Conservation (phyloP, 495 filamentous ascomycete species). For the Aspergillus hancockii region DNA sequence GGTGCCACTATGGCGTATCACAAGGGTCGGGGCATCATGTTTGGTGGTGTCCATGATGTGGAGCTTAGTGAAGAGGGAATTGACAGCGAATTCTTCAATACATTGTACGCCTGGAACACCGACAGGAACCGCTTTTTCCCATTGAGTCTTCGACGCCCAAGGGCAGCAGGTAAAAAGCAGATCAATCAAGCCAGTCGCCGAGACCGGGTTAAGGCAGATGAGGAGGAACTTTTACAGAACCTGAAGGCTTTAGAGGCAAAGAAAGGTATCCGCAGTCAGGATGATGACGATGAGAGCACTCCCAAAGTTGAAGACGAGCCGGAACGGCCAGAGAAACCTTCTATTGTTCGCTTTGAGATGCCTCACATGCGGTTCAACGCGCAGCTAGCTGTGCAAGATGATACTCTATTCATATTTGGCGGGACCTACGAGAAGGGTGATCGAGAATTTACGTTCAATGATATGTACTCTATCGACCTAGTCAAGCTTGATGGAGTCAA, state of each 20-base stretch:
- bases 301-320: constrained; percentile 54
- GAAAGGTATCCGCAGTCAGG: constrained; percentile 52
- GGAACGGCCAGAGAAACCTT: constrained; percentile 49
- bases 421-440: constrained; percentile 95
- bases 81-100: constrained; percentile 93
- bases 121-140: constrained; percentile 94
- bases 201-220: constrained; percentile 76
- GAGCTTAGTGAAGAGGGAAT: constrained; percentile 94
- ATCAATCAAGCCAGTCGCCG: constrained; percentile 57
- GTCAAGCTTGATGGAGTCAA: constrained; percentile 90
- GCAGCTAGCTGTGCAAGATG: constrained; percentile 85
- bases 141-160: constrained; percentile 71
- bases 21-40: constrained; percentile 87
- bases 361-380: constrained; percentile 89
- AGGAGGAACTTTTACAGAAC: constrained; percentile 85
- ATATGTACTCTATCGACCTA: constrained; percentile 87
- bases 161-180: constrained; percentile 58
- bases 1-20: constrained; percentile 91
- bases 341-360: constrained; percentile 64
- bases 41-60: constrained; percentile 93
- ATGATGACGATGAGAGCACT: constrained; percentile 54
- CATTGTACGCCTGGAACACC: constrained; percentile 85
- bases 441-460: constrained; percentile 90
- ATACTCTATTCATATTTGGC: constrained; percentile 88
- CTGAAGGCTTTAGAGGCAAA: constrained; percentile 78